These are phyloP conservation scores for Boletus tomentosulus DNA, from an alignment of 768 basidiomycete species.

Conservation along the genomic window DNA sequence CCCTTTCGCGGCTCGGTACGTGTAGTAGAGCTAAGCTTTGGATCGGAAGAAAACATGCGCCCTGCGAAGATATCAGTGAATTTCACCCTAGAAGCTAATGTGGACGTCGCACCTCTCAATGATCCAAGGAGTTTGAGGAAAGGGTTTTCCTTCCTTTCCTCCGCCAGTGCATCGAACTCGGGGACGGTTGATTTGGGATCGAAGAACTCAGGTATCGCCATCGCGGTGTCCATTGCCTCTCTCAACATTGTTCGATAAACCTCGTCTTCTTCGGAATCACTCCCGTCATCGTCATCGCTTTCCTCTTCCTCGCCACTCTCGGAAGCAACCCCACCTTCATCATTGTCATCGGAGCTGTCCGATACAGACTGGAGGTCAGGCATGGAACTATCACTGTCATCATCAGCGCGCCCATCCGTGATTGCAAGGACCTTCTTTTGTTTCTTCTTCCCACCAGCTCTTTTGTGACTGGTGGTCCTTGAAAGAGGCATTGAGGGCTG, in stretches of 20 bases:
- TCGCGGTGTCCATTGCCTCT: constrained; percentile 70
- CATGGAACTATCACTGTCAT: constrained; percentile 53
- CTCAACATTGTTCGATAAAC: constrained; percentile 54
- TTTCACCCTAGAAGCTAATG: background rate
- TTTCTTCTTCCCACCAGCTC: constrained; percentile 23
- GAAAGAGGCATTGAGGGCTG: constrained; percentile 4
- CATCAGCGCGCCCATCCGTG: constrained; percentile 39
- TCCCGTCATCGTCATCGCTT: constrained; percentile 36
- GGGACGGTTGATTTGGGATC: constrained; percentile 45
- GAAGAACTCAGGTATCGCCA: constrained; percentile 53
- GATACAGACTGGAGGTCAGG: constrained; percentile 66
- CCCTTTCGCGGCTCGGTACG: constrained; percentile 33
- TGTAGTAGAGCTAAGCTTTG: constrained; percentile 39
- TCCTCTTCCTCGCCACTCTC: constrained; percentile 34
- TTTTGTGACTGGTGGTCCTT: constrained; percentile 16
- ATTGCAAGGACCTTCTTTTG: constrained; percentile 45
- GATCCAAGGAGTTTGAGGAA: constrained; percentile 75
- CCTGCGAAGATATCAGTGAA: constrained; percentile 37
- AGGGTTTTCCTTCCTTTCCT: constrained; percentile 65
- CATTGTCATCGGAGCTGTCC: constrained; percentile 45
- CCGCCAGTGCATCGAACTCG: constrained; percentile 40
- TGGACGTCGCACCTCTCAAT: constrained; percentile 51
- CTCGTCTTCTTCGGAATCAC: constrained; percentile 66
- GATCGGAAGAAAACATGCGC: constrained; percentile 54
- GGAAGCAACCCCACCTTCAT: constrained; percentile 30